These are phyloP conservation scores for Apiospora saccharicola DNA, from an alignment of 2,329 filamentous ascomycete species.

Conservation along the genomic window DNA sequence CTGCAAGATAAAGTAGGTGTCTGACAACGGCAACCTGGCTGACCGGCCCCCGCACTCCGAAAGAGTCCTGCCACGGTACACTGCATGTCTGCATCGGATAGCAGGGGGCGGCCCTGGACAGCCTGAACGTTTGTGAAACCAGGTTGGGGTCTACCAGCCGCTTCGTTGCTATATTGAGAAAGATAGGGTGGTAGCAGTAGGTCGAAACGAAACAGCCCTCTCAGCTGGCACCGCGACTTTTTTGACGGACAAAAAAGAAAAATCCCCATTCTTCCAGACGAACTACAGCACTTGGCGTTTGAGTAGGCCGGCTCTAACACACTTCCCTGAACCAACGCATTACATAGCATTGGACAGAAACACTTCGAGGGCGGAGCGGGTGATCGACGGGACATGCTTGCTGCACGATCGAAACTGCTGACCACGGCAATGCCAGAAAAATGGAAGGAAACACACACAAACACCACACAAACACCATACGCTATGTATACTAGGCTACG, in stretches of 20 bases:
- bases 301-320: not conserved
- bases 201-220: slow-evolving; percentile 13
- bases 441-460: not conserved
- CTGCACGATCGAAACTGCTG: not conserved
- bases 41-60: slow-evolving; percentile 11
- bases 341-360: slow-evolving; percentile 15
- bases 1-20: not conserved
- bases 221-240: not conserved
- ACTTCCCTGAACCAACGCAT: slow-evolving; percentile 3
- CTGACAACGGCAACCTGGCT: not conserved
- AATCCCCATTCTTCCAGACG: slow-evolving; percentile 1
- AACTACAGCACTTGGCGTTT: slow-evolving; percentile 12
- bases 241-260: not conserved
- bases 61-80: not conserved
- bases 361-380: not conserved
- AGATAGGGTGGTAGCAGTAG: not conserved
- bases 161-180: slow-evolving; percentile 14
- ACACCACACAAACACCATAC: not conserved
- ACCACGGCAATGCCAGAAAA: slow-evolving; percentile 3
- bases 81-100: slow-evolving; percentile 1
- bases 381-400: slow-evolving; percentile 19
- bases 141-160: not conserved
- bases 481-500: not conserved
- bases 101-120: not conserved
- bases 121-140: slow-evolving; percentile 5